Evolutionary conservation across 768 basidiomycete genomes (phyloP), one percentile per base, ranked within the genome.

Genomic region (Pholiota microspora): DNA sequence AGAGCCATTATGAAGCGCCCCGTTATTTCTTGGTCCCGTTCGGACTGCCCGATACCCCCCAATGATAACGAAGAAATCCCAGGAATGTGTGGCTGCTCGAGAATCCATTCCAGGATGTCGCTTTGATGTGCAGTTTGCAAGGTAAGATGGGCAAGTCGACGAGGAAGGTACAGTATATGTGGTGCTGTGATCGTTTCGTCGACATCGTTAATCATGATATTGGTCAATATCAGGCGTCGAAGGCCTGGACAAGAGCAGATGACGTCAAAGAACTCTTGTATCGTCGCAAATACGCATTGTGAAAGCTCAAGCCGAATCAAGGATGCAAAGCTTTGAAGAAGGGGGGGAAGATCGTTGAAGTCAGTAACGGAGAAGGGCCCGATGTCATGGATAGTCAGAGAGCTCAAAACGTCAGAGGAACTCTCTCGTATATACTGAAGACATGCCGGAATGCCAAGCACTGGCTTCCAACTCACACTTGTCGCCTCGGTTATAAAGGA

Each of bases 41-140:
- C 18, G n/a, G 38, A 42, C 40, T 51, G 51, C 7, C 51, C 51
- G 8, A 51, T 51, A 18, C 51, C 51, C 21, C 40, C 51, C n/a
- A 51, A 32, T 15, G 51, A 51, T 6, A 51, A 16, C 15, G 40
- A 42, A 21, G 28, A 13, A 10, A 51, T 28, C 10, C 18, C 18
- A 15, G 51, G 51, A 9, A 51, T 18, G 5, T 12, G 24, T 3
- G 13, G 29, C 13, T 51, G 51, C n/a, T 27, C 40, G 13, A 51
- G 28, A 18, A 51, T 27, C 38, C 51, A 44, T 28, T 25, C 27
- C 27, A 51, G 29, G 38, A 51, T 51, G 40, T 42, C 51, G 28
- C 38, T 51, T 27, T 51, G 51, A 21, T 42, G 51, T 18, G 51
- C n/a, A 7, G 51, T 51, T 21, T 51, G 51, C 9, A 51, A 15